Percentiles rank a stretch among this genome's conserved stretches.
Conservation (phyloP, 179 eudicot genomes). For the Patellifolia procumbens region DNA sequence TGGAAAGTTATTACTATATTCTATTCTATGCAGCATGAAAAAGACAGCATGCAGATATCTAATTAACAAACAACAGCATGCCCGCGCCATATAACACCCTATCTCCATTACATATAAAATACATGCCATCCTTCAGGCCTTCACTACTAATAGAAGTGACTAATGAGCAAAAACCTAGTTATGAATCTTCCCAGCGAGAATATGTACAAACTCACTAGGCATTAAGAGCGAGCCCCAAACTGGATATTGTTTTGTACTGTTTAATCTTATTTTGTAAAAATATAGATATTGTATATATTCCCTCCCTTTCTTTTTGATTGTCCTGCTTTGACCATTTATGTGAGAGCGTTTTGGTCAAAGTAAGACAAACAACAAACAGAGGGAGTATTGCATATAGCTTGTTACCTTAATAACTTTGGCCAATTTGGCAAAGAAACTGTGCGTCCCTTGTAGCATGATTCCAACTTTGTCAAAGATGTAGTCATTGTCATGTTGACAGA, state of each 20-base stretch:
- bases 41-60: neutral
- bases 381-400: too few relatives aligned
- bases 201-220: neutral
- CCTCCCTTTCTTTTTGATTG: too few relatives aligned
- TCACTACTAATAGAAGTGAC: neutral
- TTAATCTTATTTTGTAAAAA: too few relatives aligned
- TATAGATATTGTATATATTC: too few relatives aligned
- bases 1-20: neutral
- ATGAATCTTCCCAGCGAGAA: neutral
- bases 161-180: neutral
- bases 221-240: neutral
- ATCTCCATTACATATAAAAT: neutral
- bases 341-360: too few relatives aligned
- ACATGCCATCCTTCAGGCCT: neutral
- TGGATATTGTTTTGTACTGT: conserved; percentile 11
- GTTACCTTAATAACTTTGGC: conserved; percentile 64
- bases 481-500: conserved; percentile 25
- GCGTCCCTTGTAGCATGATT: conserved; percentile 75
- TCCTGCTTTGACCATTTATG: too few relatives aligned
- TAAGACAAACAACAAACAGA: too few relatives aligned
- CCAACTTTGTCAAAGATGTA: conserved; percentile 65
- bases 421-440: conserved; percentile 56
- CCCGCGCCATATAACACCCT: neutral
- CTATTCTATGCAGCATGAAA: neutral
- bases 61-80: neutral